Conservation (phyloP, 768 basidiomycete genomes). For the Collybia mongolica region DNA sequence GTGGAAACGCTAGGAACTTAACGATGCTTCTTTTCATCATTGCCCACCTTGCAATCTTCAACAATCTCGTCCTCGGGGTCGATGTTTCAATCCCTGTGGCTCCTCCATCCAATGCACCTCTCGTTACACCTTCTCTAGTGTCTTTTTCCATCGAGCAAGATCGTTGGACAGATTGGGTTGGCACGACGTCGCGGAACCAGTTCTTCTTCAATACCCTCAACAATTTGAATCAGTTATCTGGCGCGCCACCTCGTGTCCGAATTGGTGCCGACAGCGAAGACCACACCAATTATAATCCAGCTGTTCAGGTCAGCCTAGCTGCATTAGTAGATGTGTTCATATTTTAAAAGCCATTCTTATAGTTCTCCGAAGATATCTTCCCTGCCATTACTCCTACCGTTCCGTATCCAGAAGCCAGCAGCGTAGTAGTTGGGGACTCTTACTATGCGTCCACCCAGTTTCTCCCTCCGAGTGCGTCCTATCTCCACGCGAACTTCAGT, state of each 20-base stretch:
- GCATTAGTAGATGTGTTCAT: not conserved
- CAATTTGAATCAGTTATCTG: constrained; percentile 51
- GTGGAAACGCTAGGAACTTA: too few relatives aligned
- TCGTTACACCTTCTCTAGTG: constrained; percentile 45
- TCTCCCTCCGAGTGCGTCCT: constrained; percentile 10
- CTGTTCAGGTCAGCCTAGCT: constrained; percentile 35
- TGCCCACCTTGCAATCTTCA: too few relatives aligned
- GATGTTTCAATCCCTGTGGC: constrained; percentile 39
- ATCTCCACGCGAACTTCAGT: not conserved
- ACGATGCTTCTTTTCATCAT: too few relatives aligned
- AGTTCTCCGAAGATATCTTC: constrained; percentile 49
- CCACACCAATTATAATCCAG: constrained; percentile 52
- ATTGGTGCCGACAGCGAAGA: constrained; percentile 60
- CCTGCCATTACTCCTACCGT: constrained; percentile 43
- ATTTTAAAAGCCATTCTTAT: not conserved
- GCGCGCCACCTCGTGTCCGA: constrained; percentile 51
- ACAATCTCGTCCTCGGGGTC: constrained; percentile 1
- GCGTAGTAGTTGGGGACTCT: constrained; percentile 52
- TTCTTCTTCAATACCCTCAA: constrained; percentile 61
- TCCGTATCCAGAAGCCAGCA: constrained; percentile 67
- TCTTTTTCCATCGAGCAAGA: constrained; percentile 73
- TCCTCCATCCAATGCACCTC: constrained; percentile 31
- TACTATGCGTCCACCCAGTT: constrained; percentile 39
- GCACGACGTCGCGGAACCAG: constrained; percentile 45
- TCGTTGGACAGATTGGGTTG: constrained; percentile 67